Percentiles rank a stretch among this genome's conserved stretches.
These are phyloP conservation scores for Candolleomyces eurysporus DNA, from an alignment of 768 basidiomycete species.

Conservation along the genomic window DNA sequence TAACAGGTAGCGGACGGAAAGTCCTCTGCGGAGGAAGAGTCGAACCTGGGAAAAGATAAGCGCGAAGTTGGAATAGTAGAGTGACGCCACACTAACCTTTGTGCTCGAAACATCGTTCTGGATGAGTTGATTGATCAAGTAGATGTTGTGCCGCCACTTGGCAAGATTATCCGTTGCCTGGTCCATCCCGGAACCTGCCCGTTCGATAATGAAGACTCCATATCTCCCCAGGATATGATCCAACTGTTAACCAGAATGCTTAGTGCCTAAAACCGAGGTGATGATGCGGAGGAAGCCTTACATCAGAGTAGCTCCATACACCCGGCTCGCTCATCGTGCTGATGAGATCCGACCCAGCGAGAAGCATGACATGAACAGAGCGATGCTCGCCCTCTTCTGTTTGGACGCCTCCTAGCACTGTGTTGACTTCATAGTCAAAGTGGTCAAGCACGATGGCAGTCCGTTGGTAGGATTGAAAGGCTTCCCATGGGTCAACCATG, in stretches of 20 bases:
- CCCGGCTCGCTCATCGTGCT: conserved; percentile 98
- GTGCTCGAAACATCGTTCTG: conserved; percentile 98
- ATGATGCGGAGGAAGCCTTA: conserved; percentile 40
- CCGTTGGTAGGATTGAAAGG: conserved; percentile 90
- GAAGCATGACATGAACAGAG: conserved; percentile 82
- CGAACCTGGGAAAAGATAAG: conserved; percentile 41
- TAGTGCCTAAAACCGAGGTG: conserved; percentile 7
- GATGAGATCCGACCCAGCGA: conserved; percentile 98
- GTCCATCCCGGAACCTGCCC: conserved; percentile 90
- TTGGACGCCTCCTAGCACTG: conserved; percentile 71
- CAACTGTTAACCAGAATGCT: conserved; percentile 49
- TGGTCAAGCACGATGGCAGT: conserved; percentile 98
- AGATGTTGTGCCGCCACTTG: conserved; percentile 79
- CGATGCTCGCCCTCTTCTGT: conserved; percentile 74
- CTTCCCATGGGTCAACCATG: conserved; percentile 99
- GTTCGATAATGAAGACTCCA: conserved; percentile 92
- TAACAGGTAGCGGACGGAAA: conserved; percentile 86
- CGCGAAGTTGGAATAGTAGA: background rate
- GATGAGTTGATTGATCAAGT: conserved; percentile 90
- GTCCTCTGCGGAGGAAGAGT: conserved; percentile 72
- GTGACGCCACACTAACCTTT: conserved; percentile 49
- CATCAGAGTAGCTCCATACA: conserved; percentile 94
- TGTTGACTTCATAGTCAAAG: conserved; percentile 94
- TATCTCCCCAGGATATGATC: conserved; percentile 96
- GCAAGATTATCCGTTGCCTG: conserved; percentile 75